Evolutionary conservation across 768 basidiomycete genomes (phyloP).

Genomic region (Serpula lacrymans): DNA sequence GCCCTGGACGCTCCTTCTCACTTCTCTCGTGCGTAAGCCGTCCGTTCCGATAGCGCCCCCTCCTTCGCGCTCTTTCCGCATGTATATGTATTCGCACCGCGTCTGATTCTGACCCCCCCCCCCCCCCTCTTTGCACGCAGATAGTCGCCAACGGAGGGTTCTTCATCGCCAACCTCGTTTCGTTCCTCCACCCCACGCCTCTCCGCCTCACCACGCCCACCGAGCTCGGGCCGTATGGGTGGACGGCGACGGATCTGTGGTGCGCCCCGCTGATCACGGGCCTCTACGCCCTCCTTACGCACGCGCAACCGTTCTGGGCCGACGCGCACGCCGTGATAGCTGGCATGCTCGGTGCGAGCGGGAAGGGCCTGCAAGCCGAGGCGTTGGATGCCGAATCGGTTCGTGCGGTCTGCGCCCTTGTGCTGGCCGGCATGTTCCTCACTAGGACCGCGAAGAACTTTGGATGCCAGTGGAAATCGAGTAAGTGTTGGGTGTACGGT

Average conservation of each 20-base stretch:
- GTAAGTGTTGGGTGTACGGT: constrained; percentile 7
- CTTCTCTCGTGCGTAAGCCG: constrained; percentile 60
- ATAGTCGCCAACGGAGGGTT: constrained; percentile 76
- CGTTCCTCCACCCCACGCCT: constrained; percentile 70
- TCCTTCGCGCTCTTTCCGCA: not conserved
- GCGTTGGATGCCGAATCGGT: constrained; percentile 63
- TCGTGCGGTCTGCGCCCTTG: constrained; percentile 65
- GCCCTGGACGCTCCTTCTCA: constrained; percentile 73
- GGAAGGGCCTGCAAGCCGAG: constrained; percentile 26
- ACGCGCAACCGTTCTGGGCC: constrained; percentile 83
- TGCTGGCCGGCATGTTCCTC: constrained; percentile 61
- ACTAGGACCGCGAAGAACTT: constrained; percentile 68
- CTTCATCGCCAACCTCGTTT: constrained; percentile 73
- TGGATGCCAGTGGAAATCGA: constrained; percentile 19
- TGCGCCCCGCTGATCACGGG: constrained; percentile 75
- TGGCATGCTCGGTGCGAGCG: constrained; percentile 42
- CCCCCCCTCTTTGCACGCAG: constrained; percentile 30
- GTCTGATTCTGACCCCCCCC: not conserved
- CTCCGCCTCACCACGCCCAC: constrained; percentile 70
- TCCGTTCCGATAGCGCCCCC: not conserved
- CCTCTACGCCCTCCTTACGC: constrained; percentile 78
- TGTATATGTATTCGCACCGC: not conserved
- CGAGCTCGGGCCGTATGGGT: constrained; percentile 79
- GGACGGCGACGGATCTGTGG: constrained; percentile 86
- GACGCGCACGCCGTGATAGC: constrained; percentile 50